Conservation (phyloP, 495 filamentous ascomycete genomes). For the Aspergillus panamensis region DNA sequence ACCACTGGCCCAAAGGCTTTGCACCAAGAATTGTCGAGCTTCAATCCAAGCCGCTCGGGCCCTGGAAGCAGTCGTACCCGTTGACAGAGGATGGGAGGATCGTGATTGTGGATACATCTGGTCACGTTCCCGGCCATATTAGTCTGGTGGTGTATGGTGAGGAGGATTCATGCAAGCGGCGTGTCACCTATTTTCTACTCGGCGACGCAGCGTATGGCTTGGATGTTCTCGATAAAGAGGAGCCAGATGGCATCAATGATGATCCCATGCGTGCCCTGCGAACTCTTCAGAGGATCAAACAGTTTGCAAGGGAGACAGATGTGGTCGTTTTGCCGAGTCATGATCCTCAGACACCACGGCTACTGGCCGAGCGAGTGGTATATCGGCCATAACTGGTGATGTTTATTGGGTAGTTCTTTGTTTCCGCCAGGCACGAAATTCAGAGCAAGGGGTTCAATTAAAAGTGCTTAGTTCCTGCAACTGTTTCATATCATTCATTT, state of each 20-base stretch:
- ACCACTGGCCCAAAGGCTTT: slow-evolving; percentile 30
- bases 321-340: slow-evolving; percentile 30
- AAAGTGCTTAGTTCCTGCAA: no score
- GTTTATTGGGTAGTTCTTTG: background rate
- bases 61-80: slow-evolving; percentile 27
- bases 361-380: slow-evolving; percentile 15
- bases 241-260: slow-evolving; percentile 32
- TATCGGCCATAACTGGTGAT: slow-evolving; percentile 13
- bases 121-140: slow-evolving; percentile 33
- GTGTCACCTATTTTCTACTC: slow-evolving; percentile 26
- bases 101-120: slow-evolving; percentile 30
- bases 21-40: slow-evolving; percentile 24
- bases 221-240: slow-evolving; percentile 26
- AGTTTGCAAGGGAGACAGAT: slow-evolving; percentile 24
- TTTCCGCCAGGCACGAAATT: no score
- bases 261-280: slow-evolving; percentile 25
- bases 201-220: slow-evolving; percentile 32
- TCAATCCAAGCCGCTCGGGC: slow-evolving; percentile 24
- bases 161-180: background rate
- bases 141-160: slow-evolving; percentile 24
- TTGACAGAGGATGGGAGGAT: slow-evolving; percentile 30
- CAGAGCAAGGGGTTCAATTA: no score
- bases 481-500: no score
- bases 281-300: slow-evolving; percentile 27
- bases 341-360: slow-evolving; percentile 23